phyloP scores from a whole-genome alignment of 345 rosid species.

The Lepidium didymum region DNA sequence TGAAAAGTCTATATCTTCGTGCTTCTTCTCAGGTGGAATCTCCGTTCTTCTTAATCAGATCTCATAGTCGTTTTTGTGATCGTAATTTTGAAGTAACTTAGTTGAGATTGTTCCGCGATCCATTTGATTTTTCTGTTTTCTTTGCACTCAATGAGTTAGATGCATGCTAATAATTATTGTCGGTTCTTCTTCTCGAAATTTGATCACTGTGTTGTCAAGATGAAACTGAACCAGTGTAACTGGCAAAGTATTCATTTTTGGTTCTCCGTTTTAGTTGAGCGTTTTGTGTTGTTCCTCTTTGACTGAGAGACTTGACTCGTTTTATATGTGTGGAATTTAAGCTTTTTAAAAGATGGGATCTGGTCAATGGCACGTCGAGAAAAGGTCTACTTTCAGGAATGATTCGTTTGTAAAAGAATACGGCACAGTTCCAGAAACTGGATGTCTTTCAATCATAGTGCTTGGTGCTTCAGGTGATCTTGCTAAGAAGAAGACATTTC shows the following conservation, averaged over 20 bases:
- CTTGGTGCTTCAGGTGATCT: slow-evolving; percentile 99
- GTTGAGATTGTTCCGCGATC: slow-evolving; percentile 2
- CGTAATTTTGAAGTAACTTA: not conserved
- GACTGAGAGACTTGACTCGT: not conserved
- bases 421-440: slow-evolving; percentile 51
- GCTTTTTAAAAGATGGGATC: slow-evolving; percentile 39
- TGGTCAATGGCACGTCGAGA: slow-evolving; percentile 59
- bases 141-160: not conserved
- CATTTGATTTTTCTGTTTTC: not conserved
- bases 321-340: slow-evolving; percentile 3
- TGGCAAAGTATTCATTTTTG: not conserved
- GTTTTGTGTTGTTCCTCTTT: not conserved
- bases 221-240: not conserved
- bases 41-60: not conserved
- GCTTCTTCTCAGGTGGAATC: not conserved
- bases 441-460: slow-evolving; percentile 79
- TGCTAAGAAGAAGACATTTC: slow-evolving; percentile 98
- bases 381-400: slow-evolving; percentile 44
- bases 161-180: not conserved
- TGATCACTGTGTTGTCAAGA: not conserved
- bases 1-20: not conserved
- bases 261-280: not conserved
- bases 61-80: not conserved
- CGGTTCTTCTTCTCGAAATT: not conserved
- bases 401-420: slow-evolving; percentile 40